Evolutionary conservation across 331 rosid genomes (phyloP).

Genomic region (Quercus lobata): DNA sequence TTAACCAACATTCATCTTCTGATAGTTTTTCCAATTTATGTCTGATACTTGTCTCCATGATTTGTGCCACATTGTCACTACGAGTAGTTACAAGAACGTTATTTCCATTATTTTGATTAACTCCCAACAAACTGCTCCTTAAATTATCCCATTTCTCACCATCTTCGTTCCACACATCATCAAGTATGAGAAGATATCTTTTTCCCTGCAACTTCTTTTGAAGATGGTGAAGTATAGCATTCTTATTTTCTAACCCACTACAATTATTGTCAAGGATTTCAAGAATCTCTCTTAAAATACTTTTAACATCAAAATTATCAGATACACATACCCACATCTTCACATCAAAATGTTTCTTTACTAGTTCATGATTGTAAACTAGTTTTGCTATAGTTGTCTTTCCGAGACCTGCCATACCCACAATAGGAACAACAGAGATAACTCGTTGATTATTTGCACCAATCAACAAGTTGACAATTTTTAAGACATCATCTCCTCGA

Average conservation of each 20-base stretch:
- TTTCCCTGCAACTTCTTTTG: background rate
- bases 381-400: background rate
- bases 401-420: background rate
- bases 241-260: background rate
- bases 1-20: background rate
- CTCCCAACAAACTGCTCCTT: background rate
- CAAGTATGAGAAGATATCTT: background rate
- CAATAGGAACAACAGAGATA: background rate
- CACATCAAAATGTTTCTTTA: background rate
- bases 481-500: rapidly evolving
- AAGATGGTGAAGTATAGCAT: background rate
- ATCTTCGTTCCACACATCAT: background rate
- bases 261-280: too few species aligned
- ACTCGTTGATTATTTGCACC: background rate
- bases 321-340: background rate
- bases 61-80: background rate
- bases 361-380: background rate
- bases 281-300: too few species aligned
- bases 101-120: background rate
- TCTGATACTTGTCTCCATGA: background rate
- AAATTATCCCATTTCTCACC: background rate
- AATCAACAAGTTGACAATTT: background rate
- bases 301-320: background rate
- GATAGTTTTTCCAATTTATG: background rate
- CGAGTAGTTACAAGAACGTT: background rate